Base-by-base conservation (phyloP, 495 filamentous ascomycete genomes). In the Penicillium nucicola region DNA sequence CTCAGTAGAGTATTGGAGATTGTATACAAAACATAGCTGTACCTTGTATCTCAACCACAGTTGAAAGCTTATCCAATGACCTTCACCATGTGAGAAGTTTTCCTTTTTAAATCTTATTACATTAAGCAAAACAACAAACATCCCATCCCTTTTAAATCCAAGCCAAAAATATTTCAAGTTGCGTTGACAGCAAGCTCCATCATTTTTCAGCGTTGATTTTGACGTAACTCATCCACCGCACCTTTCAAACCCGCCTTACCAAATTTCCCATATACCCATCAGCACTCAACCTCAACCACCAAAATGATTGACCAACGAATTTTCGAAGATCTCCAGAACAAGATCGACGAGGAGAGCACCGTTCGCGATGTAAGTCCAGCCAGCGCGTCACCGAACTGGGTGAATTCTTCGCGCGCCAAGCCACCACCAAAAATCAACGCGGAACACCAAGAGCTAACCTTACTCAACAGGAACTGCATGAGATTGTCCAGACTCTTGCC, bases 271-370 rank as follows among this genome's bases (percentile, higher is more conserved):
- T 10, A 37, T 28, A 14, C 3, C 28, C 11, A 12, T 53, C 39
- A 34, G 35, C 31, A 41, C 25, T 28, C 32, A 43, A 46, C 41
- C 37, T 22, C 19, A 20, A 52, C 23, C 53, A 25, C 30, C 56
- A 71, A 62, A 52, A 77, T 77, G 73, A 86, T 96, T 40, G 84
- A 95, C 68, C 84, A 87, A 38, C 78, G 73, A 23, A 91, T 97
- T 59, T 97, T 97, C 67, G 84, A 90, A 53, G 77, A 86, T 60
- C 85, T 98, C 48, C 92, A 96, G 67, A 71, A 81, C 37, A 91
- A 90, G 62, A 88, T 96, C 57, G 95, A 98, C 60, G 86, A 92
- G 62, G 93, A 98, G 68, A 75, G 79, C 14, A 72, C 76, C 35
- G 79, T 93, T 40, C 84, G 88, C 56, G 92, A 97, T 63, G 84